Evolutionary conservation across 306 rosid species (phyloP), one percentile per base, ranked within the genome.

Genomic region (Betula pendula): DNA sequence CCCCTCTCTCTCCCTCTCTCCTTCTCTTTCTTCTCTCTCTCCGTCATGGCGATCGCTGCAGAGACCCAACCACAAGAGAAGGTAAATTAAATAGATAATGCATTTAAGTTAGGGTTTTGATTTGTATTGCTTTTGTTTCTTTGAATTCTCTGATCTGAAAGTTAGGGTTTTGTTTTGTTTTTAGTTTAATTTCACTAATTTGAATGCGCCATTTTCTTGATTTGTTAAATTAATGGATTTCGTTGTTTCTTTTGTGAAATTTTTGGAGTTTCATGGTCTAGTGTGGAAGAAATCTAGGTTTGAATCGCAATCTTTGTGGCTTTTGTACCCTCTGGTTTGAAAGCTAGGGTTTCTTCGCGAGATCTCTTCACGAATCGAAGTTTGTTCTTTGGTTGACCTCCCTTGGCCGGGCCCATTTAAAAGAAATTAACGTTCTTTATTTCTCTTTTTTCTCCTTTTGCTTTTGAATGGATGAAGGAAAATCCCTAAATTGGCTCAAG

Each of bases 11-110:
- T 25, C 27, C 44, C 47, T 76, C 65, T n/a, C n/a, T n/a, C n/a
- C n/a, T n/a, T n/a, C n/a, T n/a, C n/a, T n/a, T n/a, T n/a, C 43
- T 72, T 51, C 60, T 2, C 35, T 29, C 76, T 53, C 55, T 25
- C 55, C 7, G 44, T 29, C 73, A 95, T 96, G 99, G 96, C 96
- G 80, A 86, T 91, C 65, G 90, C 92, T 44, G 62, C 94, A 44
- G 99, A 96, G 83, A 81, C 76, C 29, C 97, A 85, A 45, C 53
- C 81, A n/a, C 94, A 81, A 65, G 83, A 88, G 77, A 87, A 88
- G 97, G 98, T 90, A 70, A 56, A 20, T 9, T 17, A 12, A 15
- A 19, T 29, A 5, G 52, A 38, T 10, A 44, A 8, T 12, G 62
- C 29, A 10, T 45, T 12, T 25, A 2, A 47, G 48, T 4, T 66